Evolutionary conservation across 805 yeast species (phyloP).

Genomic region (Kuraishia ogatae): DNA sequence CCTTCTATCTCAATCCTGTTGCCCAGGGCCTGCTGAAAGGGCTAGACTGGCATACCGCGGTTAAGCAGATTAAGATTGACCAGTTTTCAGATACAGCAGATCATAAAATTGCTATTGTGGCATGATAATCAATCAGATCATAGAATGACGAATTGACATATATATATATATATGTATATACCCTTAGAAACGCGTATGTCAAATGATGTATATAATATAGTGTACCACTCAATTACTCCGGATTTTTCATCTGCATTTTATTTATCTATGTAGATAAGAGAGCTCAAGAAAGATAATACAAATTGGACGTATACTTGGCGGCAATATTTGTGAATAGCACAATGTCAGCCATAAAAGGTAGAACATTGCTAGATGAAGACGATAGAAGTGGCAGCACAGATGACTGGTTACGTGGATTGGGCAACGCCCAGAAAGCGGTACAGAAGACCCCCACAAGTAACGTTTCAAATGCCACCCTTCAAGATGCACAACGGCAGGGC

Average conservation of each 20-base stretch:
- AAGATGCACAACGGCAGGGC: slow-evolving; percentile 2
- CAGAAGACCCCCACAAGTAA: neutral
- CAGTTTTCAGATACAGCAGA: neutral
- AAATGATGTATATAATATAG: neutral
- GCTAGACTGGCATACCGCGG: slow-evolving; percentile 16
- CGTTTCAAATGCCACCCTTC: neutral
- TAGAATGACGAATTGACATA: neutral
- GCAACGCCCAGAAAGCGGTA: slow-evolving; percentile 13
- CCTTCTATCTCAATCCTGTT: slow-evolving; percentile 27
- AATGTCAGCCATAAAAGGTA: slow-evolving; percentile 5
- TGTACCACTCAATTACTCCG: neutral
- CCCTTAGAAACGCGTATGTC: too few relatives aligned
- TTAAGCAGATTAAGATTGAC: neutral
- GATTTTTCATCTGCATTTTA: neutral
- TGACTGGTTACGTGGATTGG: slow-evolving; percentile 30
- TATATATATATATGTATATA: too few relatives aligned
- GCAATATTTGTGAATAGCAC: slow-evolving; percentile 4
- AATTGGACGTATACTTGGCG: slow-evolving; percentile 13
- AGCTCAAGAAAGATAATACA: slow-evolving; percentile 6
- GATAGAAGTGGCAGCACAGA: slow-evolving; percentile 25
- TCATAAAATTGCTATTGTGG: neutral
- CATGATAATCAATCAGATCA: neutral
- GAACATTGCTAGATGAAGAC: slow-evolving; percentile 16
- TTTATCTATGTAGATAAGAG: neutral
- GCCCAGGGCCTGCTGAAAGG: slow-evolving; percentile 28